These are phyloP conservation scores for Penicillium fimorum DNA, from an alignment of 495 filamentous ascomycete species.

Conservation along the genomic window DNA sequence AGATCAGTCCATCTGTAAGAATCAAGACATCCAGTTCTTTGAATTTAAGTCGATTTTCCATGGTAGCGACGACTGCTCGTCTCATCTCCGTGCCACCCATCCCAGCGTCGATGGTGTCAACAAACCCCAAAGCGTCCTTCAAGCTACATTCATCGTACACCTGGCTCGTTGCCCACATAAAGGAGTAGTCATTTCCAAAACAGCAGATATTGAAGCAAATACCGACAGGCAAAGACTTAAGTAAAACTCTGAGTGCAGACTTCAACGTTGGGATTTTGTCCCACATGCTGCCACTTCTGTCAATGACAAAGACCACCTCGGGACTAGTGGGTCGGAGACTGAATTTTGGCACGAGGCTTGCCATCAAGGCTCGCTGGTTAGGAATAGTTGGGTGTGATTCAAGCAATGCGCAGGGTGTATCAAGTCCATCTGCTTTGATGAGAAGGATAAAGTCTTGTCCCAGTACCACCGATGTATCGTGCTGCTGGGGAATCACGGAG, in stretches of 20 bases:
- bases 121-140: slow-evolving; percentile 48
- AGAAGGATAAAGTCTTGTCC: slow-evolving; percentile 52
- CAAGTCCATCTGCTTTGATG: slow-evolving; percentile 53
- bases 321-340: slow-evolving; percentile 49
- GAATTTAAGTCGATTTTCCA: slow-evolving; percentile 50
- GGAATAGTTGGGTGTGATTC: slow-evolving; percentile 61
- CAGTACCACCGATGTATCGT: slow-evolving; percentile 14
- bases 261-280: slow-evolving; percentile 54
- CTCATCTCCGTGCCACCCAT: slow-evolving; percentile 72
- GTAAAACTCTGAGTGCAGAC: slow-evolving; percentile 61
- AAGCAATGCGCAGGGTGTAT: slow-evolving; percentile 58
- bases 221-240: slow-evolving; percentile 66
- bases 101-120: slow-evolving; percentile 47
- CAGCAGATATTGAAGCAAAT: slow-evolving; percentile 74
- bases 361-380: slow-evolving; percentile 63
- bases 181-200: slow-evolving; percentile 54
- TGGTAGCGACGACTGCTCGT: slow-evolving; percentile 49
- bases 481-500: slow-evolving; percentile 35
- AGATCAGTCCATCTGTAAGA: slow-evolving; percentile 71
- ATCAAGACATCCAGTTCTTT: slow-evolving; percentile 63
- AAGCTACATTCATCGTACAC: slow-evolving; percentile 53
- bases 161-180: slow-evolving; percentile 60
- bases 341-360: slow-evolving; percentile 66
- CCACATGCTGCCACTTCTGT: slow-evolving; percentile 67
- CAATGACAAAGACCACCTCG: slow-evolving; percentile 70